phyloP scores from a whole-genome alignment of 495 filamentous ascomycete genomes.

The Hamigera avellanea region DNA sequence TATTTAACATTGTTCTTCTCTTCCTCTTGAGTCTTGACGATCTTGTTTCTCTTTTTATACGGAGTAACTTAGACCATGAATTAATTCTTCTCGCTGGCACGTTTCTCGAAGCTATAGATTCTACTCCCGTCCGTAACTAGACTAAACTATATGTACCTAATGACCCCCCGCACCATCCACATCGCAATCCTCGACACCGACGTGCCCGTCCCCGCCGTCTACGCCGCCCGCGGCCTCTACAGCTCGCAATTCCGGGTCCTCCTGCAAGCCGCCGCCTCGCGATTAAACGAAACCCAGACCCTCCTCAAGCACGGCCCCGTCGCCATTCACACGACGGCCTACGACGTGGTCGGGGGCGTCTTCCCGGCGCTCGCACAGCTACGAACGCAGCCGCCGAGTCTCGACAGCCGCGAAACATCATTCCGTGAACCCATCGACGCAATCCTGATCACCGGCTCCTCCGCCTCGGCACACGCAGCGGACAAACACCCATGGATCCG shows the following conservation, averaged over 20 bases:
- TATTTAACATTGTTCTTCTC: no score
- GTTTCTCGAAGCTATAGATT: no score
- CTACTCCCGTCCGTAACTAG: no score
- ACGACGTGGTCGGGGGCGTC: slow-evolving; percentile 23
- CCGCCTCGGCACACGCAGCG: slow-evolving; percentile 20
- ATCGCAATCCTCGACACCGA: slow-evolving; percentile 32
- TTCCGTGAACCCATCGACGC: no score
- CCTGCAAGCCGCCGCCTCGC: slow-evolving; percentile 20
- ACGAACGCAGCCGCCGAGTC: slow-evolving; percentile 6
- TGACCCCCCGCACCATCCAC: slow-evolving; percentile 18
- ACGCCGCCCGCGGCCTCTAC: slow-evolving; percentile 23
- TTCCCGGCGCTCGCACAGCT: slow-evolving; percentile 18
- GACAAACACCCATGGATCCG: slow-evolving; percentile 22
- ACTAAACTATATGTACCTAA: slow-evolving; percentile 4
- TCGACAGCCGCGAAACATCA: neutral
- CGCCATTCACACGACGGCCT: slow-evolving; percentile 23
- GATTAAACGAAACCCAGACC: slow-evolving; percentile 13
- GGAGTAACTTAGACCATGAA: no score
- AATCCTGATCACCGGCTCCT: slow-evolving; percentile 30
- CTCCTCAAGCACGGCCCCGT: slow-evolving; percentile 7
- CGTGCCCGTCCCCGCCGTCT: slow-evolving; percentile 24
- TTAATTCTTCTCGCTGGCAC: no score
- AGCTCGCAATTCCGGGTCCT: slow-evolving; percentile 26
- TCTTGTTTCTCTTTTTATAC: no score
- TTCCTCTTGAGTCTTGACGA: no score